Base-by-base conservation (phyloP, 805 yeast species). In the Saccharomycopsis malanga region DNA sequence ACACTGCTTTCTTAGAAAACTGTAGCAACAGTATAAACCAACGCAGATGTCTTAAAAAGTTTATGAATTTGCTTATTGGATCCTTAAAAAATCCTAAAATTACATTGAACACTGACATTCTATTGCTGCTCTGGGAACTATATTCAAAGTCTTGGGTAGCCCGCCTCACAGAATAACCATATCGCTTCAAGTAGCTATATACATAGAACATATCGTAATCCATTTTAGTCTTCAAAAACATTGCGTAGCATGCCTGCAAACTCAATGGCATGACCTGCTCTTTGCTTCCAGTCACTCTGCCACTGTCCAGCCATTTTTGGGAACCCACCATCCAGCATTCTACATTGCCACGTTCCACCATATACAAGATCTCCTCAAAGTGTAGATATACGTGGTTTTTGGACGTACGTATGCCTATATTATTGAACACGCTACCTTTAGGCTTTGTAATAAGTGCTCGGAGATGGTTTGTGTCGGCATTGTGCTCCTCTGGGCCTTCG, bases 301-400 rank as follows among this genome's bases (percentile, higher is more conserved):
- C n/a, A 10, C 15, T 21, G 18, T 40, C 41, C n/a, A n/a, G n/a
- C n/a, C n/a, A n/a, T 12, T 12, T 7, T 12, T 9, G 12, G 14
- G 25, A 30, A 9, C 43, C 42, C 51, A 58, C 4, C 57, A 43
- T 39, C 35, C 30, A 63, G 45, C 65, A 57, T 44, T 62, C 58
- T 60, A 69, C 56, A 22, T 71, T 63, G 2, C 94, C 94, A 53
- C 94, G 63, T 58, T 84, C 89, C 2, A 78, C 72, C 51, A 84
- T 64, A 59, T 83, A 84, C 2, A 83, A 61, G 0, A 76, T 67
- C 54, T 84, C 94, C 51, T 82, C 77, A n/a, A 73, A 73, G 32
- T 59, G 64, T 22, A 85, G 65, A 64, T 69, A 68, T 40, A 72
- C 58, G 1, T 68, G 62, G 2, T 70, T 72, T 4, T 62, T 54